Evolutionary conservation across 2,329 filamentous ascomycete species (phyloP).

Genomic region (Fusarium pseudocircinatum): DNA sequence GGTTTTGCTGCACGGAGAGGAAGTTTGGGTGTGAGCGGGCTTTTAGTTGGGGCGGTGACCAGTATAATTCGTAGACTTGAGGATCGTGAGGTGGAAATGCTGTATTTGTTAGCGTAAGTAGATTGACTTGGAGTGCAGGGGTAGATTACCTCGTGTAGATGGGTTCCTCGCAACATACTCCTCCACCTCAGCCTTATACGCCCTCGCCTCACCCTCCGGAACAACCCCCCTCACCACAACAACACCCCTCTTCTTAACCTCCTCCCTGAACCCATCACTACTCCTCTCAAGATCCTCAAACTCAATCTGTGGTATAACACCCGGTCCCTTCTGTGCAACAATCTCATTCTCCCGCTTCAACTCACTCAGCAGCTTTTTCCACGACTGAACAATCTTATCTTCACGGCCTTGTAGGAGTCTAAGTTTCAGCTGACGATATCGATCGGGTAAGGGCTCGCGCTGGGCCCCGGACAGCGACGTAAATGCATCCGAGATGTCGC

Average conservation of each 20-base stretch:
- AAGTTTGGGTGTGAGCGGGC: constrained; percentile 74
- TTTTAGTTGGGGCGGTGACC: constrained; percentile 73
- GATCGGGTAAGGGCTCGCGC: constrained; percentile 59
- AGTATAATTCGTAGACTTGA: constrained; percentile 80
- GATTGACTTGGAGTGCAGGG: background rate
- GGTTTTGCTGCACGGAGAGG: constrained; percentile 66
- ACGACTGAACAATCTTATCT: constrained; percentile 56
- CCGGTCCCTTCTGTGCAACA: constrained; percentile 56
- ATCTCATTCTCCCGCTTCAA: constrained; percentile 59
- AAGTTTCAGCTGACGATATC: constrained; percentile 67
- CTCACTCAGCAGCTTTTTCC: constrained; percentile 57
- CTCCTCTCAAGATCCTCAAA: constrained; percentile 57
- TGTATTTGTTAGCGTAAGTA: constrained; percentile 26
- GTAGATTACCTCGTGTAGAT: constrained; percentile 60
- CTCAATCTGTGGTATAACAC: constrained; percentile 63
- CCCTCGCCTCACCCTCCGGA: constrained; percentile 68
- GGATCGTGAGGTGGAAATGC: constrained; percentile 74
- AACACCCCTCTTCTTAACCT: constrained; percentile 69
- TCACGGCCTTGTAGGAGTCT: constrained; percentile 61
- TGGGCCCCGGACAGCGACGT: constrained; percentile 63
- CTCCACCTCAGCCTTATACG: constrained; percentile 71
- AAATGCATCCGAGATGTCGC: constrained; percentile 71
- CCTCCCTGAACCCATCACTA: constrained; percentile 50
- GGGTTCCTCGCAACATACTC: constrained; percentile 74
- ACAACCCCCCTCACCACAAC: constrained; percentile 74